Base-by-base conservation (phyloP, 768 basidiomycete genomes). In the Naganishia vishniacii region DNA sequence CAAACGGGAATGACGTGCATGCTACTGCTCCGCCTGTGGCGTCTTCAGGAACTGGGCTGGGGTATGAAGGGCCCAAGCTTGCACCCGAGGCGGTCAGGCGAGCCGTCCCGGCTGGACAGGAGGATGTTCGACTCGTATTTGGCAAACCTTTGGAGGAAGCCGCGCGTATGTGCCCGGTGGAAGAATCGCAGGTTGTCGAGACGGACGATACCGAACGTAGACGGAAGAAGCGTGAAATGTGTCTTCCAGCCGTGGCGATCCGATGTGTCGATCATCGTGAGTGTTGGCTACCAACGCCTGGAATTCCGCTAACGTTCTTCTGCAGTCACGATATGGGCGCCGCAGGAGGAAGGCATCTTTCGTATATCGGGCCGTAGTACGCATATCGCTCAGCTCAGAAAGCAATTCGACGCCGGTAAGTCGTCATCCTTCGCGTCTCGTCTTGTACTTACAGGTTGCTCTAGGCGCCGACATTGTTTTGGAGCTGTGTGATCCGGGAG, bases 381-480 rank as follows among this genome's bases (percentile, higher is more conserved):
- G 16, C 92, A 95, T 78, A 83, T 90, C 28, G 78, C 83, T 25
- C 86, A 83, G 72, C 76, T 95, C 68, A 81, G 88, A 31, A 79
- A 81, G 20, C 89, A 91, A 73, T 94, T 93, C 72, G 91, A 93
- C 75, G 83, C 84, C 25, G 89, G 88, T 81, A 62, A 56, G 80
- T 68, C 16, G 13, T 25, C n/a, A 25, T 18, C 28, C 51, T 18
- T 47, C 25, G 49, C 46, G 26, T 18, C 18, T 20, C 23, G 46
- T 40, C 46, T 28, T 48, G 62, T 44, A 46, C 48, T 47, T 64
- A 40, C 60, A 64, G 20, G 62, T 41, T 42, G 49, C n/a, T 23
- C 42, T 71, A 86, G 90, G 91, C 63, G 88, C 86, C 58, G 93
- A 97, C 78, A 90, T 86, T 70, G 86, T 91, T 72, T 83, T 97